These are phyloP conservation scores for Solanum chaucha DNA, from an alignment of 257 asterid genomes.

Conservation along the genomic window DNA sequence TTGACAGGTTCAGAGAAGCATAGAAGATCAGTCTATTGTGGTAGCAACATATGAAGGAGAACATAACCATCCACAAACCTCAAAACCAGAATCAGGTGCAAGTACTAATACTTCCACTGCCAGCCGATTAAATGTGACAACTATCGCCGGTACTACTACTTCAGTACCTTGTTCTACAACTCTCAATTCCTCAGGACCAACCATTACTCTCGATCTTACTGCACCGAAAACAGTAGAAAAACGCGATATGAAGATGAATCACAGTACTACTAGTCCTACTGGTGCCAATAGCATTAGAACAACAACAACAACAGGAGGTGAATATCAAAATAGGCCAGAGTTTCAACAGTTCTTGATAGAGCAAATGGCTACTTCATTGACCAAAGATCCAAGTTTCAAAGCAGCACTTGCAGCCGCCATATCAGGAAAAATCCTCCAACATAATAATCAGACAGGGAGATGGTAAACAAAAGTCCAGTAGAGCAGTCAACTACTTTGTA, in stretches of 20 bases:
- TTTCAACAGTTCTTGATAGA: slow-evolving; percentile 57
- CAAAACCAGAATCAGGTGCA: slow-evolving; percentile 29
- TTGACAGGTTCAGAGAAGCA: slow-evolving; percentile 38
- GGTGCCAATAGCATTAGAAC: neutral
- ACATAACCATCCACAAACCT: slow-evolving; percentile 60
- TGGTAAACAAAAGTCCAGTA: neutral
- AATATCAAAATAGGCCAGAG: slow-evolving; percentile 16
- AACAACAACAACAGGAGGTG: neutral
- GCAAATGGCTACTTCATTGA: slow-evolving; percentile 82
- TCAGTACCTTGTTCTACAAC: slow-evolving; percentile 35
- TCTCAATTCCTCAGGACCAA: slow-evolving; percentile 23
- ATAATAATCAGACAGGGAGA: neutral
- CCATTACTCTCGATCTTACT: slow-evolving; percentile 57
- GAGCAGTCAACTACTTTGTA: neutral
- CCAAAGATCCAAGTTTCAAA: slow-evolving; percentile 81
- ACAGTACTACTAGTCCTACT: neutral
- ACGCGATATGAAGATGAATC: neutral
- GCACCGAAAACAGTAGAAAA: slow-evolving; percentile 27
- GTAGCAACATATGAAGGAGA: slow-evolving; percentile 93
- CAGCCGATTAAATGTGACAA: slow-evolving; percentile 13
- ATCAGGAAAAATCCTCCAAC: slow-evolving; percentile 66
- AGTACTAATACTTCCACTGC: neutral
- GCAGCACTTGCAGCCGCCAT: slow-evolving; percentile 96
- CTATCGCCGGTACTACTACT: slow-evolving; percentile 10
- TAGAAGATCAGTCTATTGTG: slow-evolving; percentile 58